Conservation (phyloP, 305 asterid genomes). For the Plantago coronopus region DNA sequence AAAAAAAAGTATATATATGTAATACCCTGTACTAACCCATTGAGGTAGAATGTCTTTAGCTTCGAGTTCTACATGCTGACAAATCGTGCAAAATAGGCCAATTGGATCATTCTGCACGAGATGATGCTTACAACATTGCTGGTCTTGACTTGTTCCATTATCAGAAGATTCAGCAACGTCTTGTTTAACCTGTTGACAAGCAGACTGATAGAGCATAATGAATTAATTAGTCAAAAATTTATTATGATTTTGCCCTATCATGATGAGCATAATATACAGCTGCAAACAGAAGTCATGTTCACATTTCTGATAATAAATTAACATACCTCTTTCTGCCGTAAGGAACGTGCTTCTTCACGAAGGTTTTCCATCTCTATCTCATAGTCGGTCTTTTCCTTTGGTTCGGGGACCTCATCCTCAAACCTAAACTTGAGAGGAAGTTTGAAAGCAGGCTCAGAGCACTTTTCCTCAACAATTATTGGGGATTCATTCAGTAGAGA, state of each 20-base stretch:
- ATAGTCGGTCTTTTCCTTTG: slow-evolving; percentile 19
- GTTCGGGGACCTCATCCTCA: slow-evolving; percentile 25
- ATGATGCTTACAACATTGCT: background rate
- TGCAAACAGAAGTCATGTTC: too few species aligned
- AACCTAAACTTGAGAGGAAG: slow-evolving; percentile 30
- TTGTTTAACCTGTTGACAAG: background rate
- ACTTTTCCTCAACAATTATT: background rate
- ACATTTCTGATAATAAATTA: background rate
- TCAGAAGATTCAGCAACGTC: background rate
- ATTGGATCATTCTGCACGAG: background rate
- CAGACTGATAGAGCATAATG: too few species aligned
- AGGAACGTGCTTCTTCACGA: background rate
- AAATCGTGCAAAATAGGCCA: background rate
- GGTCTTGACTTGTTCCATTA: background rate
- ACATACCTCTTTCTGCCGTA: background rate
- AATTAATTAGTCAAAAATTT: too few species aligned
- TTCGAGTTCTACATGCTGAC: background rate
- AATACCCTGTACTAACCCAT: background rate
- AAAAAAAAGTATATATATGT: too few species aligned
- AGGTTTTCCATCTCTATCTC: slow-evolving; percentile 19
- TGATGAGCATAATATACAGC: too few species aligned
- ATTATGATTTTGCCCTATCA: too few species aligned
- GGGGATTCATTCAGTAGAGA: background rate
- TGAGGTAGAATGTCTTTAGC: background rate
- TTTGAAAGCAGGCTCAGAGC: background rate